Evolutionary conservation across 768 basidiomycete species (phyloP), one percentile per base, ranked within the genome.

Genomic region (Leccinum aurantiacum): DNA sequence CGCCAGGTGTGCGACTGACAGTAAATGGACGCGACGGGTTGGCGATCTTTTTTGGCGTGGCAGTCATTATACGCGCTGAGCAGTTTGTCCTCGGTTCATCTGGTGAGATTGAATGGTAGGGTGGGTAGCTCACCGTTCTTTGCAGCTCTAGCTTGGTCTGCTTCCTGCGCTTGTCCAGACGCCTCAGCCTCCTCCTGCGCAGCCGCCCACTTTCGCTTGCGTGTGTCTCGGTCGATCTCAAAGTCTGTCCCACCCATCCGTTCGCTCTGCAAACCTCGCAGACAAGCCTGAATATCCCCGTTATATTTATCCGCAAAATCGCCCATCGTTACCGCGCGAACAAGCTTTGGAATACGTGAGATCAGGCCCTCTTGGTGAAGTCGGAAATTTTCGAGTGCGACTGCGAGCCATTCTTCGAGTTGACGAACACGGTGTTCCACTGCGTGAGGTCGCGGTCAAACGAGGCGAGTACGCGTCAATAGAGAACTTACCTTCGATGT

Each of bases 301-400:
- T 87, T 79, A 74, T 91, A 92, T 69, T 88, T 90, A 60, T 84
- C 83, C 17, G 85, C 87, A 71, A 93, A 91, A 48, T 91, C 90
- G 63, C 83, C 83, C 82, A 93, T 85, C 14, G 85, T 83, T 72
- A 92, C 85, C 29, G 75, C 75, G 35, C 89, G 83, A 37, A 93
- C 86, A 63, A 86, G 83, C 66, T 85, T 89, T 1, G 90, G 91
- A 33, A 92, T 89, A 54, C 87, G 84, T 17, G 82, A 82, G 3
- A 92, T 83, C 58, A 86, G 86, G 0, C 85, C 85, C 68, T 92
- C 89, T 68, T 90, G 88, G 66, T 89, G 88, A 25, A 87, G 80
- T 2, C 80, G 82, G 69, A 91, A 92, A 68, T 85, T 87, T 64
- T 90, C 84, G 55, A 92, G 84, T 4, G 83, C 81, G 70, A 88